Evolutionary conservation across 106 monocot genomes (phyloP).

Genomic region (Apostasia ramifera): DNA sequence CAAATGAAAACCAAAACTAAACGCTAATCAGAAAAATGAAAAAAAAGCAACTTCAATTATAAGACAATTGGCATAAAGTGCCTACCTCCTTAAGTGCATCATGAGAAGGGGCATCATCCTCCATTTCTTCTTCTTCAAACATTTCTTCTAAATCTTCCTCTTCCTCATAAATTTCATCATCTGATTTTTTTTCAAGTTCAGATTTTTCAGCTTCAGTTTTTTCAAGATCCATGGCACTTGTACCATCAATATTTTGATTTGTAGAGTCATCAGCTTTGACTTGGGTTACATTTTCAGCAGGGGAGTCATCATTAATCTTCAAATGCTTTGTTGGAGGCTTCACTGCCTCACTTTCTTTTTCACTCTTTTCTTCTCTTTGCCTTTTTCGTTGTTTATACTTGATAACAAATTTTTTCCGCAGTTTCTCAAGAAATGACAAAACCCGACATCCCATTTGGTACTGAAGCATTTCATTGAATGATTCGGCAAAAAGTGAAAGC

Average conservation of each 20-base stretch:
- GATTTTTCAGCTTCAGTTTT: constrained; percentile 18
- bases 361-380: constrained; percentile 43
- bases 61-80: neutral
- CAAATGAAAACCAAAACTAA: too few relatives aligned
- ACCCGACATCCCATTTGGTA: constrained; percentile 87
- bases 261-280: constrained; percentile 2
- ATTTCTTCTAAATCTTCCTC: constrained; percentile 75
- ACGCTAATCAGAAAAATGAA: neutral
- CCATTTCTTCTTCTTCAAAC: constrained; percentile 39
- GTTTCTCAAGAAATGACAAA: constrained; percentile 87
- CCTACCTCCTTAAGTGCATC: constrained; percentile 29
- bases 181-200: constrained; percentile 16
- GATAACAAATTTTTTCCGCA: constrained; percentile 39
- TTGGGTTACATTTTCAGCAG: constrained; percentile 19
- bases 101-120: constrained; percentile 14
- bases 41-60: neutral
- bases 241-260: constrained; percentile 9
- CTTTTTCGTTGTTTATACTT: constrained; percentile 64
- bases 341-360: constrained; percentile 30
- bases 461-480: constrained; percentile 92
- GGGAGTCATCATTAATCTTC: constrained; percentile 27
- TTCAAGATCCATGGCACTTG: constrained; percentile 10
- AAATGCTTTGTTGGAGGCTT: constrained; percentile 31
- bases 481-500: constrained; percentile 96
- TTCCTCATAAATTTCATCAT: constrained; percentile 32